phyloP scores from a whole-genome alignment of 176 grass and related monocot species.

The Echinochloa phyllopogon region DNA sequence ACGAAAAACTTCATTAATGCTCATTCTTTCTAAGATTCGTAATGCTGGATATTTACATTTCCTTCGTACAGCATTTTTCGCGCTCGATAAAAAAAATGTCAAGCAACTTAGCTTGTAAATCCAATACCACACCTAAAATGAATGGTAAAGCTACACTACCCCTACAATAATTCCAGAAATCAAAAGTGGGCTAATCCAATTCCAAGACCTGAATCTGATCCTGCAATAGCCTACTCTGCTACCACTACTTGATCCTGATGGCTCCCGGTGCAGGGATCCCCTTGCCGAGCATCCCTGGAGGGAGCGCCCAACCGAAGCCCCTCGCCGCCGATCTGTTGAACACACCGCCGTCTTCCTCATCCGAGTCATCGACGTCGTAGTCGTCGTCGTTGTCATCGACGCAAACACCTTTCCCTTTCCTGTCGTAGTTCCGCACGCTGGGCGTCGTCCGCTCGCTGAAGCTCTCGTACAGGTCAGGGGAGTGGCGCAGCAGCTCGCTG shows the following conservation, averaged over 20 bases:
- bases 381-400: slow-evolving; percentile 11
- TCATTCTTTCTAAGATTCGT: no score
- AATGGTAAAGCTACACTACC: slow-evolving; percentile 18
- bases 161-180: not conserved
- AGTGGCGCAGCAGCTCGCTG: slow-evolving; percentile 50
- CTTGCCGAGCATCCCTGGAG: not conserved
- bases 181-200: not conserved
- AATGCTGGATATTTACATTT: no score
- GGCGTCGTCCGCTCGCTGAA: slow-evolving; percentile 45
- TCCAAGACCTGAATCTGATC: slow-evolving; percentile 30
- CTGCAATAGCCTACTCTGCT: slow-evolving; percentile 11
- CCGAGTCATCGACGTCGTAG: slow-evolving; percentile 38
- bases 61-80: no score
- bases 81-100: no score
- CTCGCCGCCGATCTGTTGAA: slow-evolving; percentile 24
- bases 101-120: no score
- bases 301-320: slow-evolving; percentile 16
- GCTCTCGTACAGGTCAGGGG: slow-evolving; percentile 62
- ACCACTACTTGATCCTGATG: slow-evolving; percentile 45
- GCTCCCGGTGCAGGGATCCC: slow-evolving; percentile 35
- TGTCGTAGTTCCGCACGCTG: slow-evolving; percentile 29
- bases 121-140: slow-evolving; percentile 20
- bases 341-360: slow-evolving; percentile 24
- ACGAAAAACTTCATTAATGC: no score
- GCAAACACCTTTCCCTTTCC: slow-evolving; percentile 56